phyloP scores from a whole-genome alignment of 495 filamentous ascomycete genomes.

The Penicillium coprophilum region DNA sequence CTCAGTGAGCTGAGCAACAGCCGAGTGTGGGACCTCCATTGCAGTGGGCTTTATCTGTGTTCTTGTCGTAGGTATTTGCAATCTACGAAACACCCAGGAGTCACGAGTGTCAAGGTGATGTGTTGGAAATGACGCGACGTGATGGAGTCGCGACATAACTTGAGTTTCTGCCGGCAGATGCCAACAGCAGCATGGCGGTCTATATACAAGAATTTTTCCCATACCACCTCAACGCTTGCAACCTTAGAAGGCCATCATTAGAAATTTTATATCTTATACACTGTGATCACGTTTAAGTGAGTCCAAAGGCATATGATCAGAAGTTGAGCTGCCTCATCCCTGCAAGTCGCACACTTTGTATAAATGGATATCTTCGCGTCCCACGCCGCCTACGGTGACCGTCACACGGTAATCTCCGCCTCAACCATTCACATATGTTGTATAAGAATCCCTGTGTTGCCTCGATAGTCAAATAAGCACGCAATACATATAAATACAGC shows the following conservation, averaged over 20 bases:
- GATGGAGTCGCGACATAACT: not conserved
- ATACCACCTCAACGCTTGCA: not conserved
- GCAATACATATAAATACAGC: no score
- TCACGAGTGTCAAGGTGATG: not conserved
- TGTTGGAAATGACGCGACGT: not conserved
- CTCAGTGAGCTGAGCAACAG: conserved; percentile 9
- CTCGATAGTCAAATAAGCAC: no score
- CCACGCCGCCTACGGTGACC: not conserved
- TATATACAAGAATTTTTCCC: not conserved
- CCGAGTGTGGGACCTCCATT: conserved; percentile 17
- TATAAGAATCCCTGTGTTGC: no score
- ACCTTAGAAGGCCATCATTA: not conserved
- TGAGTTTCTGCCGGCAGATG: not conserved
- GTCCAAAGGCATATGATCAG: not conserved
- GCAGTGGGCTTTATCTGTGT: not conserved
- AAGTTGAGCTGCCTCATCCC: not conserved
- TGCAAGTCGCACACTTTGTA: not conserved
- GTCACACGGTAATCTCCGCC: no score
- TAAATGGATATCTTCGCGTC: not conserved
- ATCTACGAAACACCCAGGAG: not conserved
- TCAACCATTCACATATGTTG: no score
- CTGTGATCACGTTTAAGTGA: not conserved
- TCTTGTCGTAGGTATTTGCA: not conserved
- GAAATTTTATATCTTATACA: not conserved
- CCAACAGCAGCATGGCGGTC: not conserved